Percentiles rank a stretch among this genome's conserved stretches.
Conservation (phyloP, 345 rosid species). For the Theobroma cacao region DNA sequence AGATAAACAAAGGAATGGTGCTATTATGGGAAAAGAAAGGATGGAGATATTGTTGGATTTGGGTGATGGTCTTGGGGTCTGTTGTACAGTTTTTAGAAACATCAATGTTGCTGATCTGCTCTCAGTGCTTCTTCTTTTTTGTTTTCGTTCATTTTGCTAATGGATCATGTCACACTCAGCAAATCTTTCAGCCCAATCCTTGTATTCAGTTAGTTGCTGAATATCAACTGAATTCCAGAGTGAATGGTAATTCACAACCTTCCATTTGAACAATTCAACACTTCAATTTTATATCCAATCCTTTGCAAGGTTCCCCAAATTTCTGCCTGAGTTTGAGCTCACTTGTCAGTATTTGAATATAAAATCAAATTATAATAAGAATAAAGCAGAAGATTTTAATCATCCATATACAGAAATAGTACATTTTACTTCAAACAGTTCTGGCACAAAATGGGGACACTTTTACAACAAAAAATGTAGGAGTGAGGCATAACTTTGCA, state of each 20-base stretch:
- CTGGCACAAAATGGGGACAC: too few relatives aligned
- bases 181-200: neutral
- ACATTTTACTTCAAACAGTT: too few relatives aligned
- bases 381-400: neutral
- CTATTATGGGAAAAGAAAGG: slow-evolving; percentile 2
- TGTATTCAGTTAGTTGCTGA: neutral
- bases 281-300: neutral
- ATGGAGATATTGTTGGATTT: slow-evolving; percentile 11
- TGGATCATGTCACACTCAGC: neutral
- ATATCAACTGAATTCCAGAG: neutral
- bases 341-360: neutral
- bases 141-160: neutral
- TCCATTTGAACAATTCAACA: neutral
- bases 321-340: neutral
- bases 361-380: neutral
- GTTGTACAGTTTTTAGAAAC: slow-evolving; percentile 61
- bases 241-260: neutral
- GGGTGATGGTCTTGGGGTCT: slow-evolving; percentile 25
- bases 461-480: too few relatives aligned
- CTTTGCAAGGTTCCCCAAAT: neutral
- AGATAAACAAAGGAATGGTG: slow-evolving; percentile 6
- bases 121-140: neutral
- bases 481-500: neutral
- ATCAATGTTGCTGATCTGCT: slow-evolving; percentile 31
- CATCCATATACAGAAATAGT: too few relatives aligned